Evolutionary conservation across 1,139 yeast species (phyloP).

Genomic region (Suhomyces terraborum): DNA sequence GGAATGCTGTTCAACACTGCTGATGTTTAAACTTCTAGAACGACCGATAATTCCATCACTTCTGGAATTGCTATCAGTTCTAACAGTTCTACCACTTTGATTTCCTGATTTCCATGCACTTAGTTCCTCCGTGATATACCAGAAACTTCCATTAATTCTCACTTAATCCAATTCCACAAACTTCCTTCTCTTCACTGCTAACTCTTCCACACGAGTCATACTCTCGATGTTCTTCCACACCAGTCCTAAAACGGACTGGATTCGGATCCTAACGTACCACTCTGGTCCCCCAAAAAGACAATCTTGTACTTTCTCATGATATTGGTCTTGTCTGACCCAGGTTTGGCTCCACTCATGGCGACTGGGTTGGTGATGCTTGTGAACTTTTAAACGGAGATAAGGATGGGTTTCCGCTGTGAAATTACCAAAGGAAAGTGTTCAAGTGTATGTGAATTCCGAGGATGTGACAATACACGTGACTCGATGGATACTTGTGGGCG

Average conservation of each 20-base stretch:
- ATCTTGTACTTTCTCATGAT: constrained; percentile 76
- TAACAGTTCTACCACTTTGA: no score
- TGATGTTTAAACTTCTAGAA: no score
- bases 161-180: no score
- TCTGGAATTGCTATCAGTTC: no score
- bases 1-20: background rate
- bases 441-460: background rate
- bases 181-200: no score
- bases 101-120: no score
- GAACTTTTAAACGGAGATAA: no score
- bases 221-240: background rate
- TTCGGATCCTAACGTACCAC: constrained; percentile 53
- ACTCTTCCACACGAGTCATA: background rate
- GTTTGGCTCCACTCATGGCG: constrained; percentile 8
- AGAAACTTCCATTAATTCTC: no score
- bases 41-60: no score
- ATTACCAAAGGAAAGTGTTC: no score
- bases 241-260: background rate
- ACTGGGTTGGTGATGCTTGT: constrained; percentile 1
- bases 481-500: background rate
- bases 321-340: constrained; percentile 14
- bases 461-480: background rate
- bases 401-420: background rate
- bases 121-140: no score
- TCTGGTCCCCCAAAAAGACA: constrained; percentile 96